Conservation (phyloP, 176 grass and related monocot genomes). For the Carex scoparia region DNA sequence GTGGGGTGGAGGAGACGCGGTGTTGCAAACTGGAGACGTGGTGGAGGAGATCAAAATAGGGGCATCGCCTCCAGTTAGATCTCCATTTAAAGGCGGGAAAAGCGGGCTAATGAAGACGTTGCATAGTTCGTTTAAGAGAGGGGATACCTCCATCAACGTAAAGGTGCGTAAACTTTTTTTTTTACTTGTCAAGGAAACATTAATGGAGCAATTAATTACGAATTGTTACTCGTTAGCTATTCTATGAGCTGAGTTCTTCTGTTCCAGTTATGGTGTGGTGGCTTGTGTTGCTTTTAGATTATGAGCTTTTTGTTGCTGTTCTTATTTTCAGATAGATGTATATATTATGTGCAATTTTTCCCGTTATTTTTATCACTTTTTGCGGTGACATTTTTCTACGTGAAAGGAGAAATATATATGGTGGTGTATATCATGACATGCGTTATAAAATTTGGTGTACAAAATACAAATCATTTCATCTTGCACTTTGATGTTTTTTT, state of each 20-base stretch:
- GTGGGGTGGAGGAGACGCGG: slow-evolving; percentile 62
- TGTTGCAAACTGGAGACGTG: slow-evolving; percentile 87
- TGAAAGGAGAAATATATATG: neutral
- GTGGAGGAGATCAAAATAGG: slow-evolving; percentile 76
- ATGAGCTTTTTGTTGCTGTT: neutral
- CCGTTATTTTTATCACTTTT: neutral
- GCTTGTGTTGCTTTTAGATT: neutral
- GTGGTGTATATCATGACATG: neutral
- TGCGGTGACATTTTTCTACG: neutral
- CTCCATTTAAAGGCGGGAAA: slow-evolving; percentile 87
- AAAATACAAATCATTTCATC: neutral
- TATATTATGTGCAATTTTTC: neutral
- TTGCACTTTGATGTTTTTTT: too few relatives aligned
- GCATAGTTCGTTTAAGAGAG: slow-evolving; percentile 64
- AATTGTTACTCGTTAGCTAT: neutral
- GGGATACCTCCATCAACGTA: slow-evolving; percentile 80
- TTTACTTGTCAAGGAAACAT: neutral
- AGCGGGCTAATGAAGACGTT: slow-evolving; percentile 69
- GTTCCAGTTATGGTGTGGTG: neutral
- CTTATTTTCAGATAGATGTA: neutral
- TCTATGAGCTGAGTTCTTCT: neutral
- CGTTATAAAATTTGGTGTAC: neutral
- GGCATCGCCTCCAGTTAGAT: slow-evolving; percentile 30
- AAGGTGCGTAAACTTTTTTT: slow-evolving; percentile 25
- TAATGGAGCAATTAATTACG: neutral